Percentiles rank a stretch among this genome's conserved stretches.
These are phyloP conservation scores for Cytospora chrysosperma DNA, from an alignment of 2,329 filamentous ascomycete genomes.

Conservation along the genomic window DNA sequence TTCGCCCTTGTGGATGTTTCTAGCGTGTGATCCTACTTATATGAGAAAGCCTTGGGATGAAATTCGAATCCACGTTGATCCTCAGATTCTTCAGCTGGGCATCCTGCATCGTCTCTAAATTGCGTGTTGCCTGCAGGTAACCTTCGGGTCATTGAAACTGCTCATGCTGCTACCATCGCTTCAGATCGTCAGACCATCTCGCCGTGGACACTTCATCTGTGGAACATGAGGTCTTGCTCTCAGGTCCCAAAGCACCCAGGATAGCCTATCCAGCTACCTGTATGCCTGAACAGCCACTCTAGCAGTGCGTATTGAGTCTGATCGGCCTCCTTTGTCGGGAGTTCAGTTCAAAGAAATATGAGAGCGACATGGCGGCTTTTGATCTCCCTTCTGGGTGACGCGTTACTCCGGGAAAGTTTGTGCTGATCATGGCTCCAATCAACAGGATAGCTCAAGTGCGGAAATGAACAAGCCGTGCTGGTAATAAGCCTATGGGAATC, in stretches of 20 bases:
- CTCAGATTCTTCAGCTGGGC: neutral
- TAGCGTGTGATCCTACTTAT: too few relatives aligned
- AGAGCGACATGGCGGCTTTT: neutral
- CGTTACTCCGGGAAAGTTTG: neutral
- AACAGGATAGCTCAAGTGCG: neutral
- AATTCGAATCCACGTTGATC: neutral
- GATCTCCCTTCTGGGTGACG: neutral
- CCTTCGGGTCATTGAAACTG: neutral
- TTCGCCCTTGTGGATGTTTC: too few relatives aligned
- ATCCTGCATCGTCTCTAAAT: neutral
- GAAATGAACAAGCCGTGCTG: neutral
- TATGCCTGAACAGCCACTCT: neutral
- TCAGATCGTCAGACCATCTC: neutral
- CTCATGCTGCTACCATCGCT: neutral
- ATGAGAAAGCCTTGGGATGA: too few relatives aligned
- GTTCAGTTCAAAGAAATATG: neutral
- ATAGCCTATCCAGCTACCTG: neutral
- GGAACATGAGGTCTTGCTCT: neutral
- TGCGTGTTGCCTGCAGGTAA: neutral
- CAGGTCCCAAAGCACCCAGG: neutral
- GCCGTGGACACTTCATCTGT: neutral
- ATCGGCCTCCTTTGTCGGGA: neutral
- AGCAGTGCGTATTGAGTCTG: neutral
- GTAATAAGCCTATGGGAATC: neutral
- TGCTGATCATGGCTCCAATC: neutral